Base-by-base conservation (phyloP, 2,329 filamentous ascomycete genomes). In the Fusarium stilboides region DNA sequence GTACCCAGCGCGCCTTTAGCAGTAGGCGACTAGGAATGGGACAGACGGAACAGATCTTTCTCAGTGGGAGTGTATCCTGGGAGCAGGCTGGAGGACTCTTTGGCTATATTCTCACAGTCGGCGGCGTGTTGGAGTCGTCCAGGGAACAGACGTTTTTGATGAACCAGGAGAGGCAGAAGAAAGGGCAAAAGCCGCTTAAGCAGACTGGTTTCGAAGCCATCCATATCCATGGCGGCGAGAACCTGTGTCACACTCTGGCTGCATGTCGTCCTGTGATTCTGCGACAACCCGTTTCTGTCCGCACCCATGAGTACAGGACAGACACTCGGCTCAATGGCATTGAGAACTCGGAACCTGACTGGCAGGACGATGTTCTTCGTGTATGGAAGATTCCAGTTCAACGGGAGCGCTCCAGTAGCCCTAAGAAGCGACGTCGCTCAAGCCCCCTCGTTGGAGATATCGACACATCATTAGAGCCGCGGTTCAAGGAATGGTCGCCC, bases 241-340 rank as follows among this genome's bases (percentile, higher is more conserved):
- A 98, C 76, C 80, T 98, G 56, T 87, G 89, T 45, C 91, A 98
- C 75, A 86, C 89, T 8, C 80, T 99, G 58, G 94, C 94, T n/a
- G 93, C 94, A 1, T 91, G 92, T 17, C 88, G 96, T 45, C 85
- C 90, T 33, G 97, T 97, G 79, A 89, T 98, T 50, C 95, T 98
- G 74, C 88, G 96, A 37, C 94, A 93, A 72, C 91, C 93, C 1
- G 86, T 97, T 76, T 91, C 91, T 0, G 80, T 98, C n/a, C 83
- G 82, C 33, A 85, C 91, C 2, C 85, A 88, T 66, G 96, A 99
- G 78, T 87, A 92, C 49, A 80, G 83, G 40, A 72, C 80, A 12
- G 83, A 86, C 53, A 78, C 81, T 8, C 77, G 82, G 10, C 54
- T 69, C 8, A 64, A 67, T 4, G 63, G 69, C n/a, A 55, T 74